Base-by-base conservation (phyloP, 495 filamentous ascomycete species). In the Aspergillus saccharolyticus region DNA sequence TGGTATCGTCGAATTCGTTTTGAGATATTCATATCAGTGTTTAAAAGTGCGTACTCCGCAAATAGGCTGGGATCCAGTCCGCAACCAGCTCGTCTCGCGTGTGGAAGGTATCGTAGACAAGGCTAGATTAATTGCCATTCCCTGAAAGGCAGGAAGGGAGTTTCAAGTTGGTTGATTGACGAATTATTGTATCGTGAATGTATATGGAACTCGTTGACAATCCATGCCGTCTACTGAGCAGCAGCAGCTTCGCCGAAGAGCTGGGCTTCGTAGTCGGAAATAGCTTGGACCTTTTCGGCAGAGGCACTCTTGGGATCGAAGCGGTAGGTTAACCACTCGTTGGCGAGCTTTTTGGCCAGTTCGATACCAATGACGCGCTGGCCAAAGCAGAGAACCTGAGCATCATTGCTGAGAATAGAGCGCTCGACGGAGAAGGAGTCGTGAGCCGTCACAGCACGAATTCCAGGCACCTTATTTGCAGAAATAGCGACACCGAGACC, bases 351-450 rank as follows among this genome's bases (percentile, higher is more conserved):
- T 68, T 88, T 79, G 42, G 90, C 90, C 28, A 95, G 70, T 66
- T 95, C 90, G 28, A 91, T 65, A 0, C 90, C 90, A 24, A 95
- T 81, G 7, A 95, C 90, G 42, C 90, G 77, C 77, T 95, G 87
- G 2, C 90, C 90, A 80, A 95, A 87, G 73, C 90, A 95, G 24
- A 95, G 80, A 42, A 95, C 89, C 71, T 95, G 90, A 21, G 88
- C 89, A 72, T 95, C 85, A 72, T 93, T 93, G 75, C 87, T 90
- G 64, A 91, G 73, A 16, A 93, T 83, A 15, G 87, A 85, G 47
- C 89, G 77, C 79, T 95, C 89, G 44, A 95, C 89, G 47, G 81
- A 85, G 76, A 90, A 94, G 53, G 83, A 84, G 72, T 95, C 90
- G 73, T 95, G 89, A 8, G 90, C 90, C 30, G 89, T 95, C 33